These are phyloP conservation scores for Flaveria robusta DNA, from an alignment of 129 eudicot genomes.

Conservation along the genomic window DNA sequence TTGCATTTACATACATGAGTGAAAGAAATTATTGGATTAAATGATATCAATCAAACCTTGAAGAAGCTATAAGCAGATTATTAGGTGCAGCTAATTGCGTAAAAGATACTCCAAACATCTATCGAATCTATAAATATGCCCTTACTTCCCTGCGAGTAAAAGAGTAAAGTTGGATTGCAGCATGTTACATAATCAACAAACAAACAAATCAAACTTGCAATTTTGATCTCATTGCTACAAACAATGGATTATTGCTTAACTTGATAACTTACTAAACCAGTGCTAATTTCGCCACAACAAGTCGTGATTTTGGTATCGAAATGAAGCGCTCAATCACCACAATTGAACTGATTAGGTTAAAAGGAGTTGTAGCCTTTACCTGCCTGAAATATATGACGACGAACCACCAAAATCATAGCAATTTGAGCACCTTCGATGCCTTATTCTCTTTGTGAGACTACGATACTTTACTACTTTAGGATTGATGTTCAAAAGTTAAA, in stretches of 20 bases:
- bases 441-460: neutral
- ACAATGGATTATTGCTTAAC: constrained; percentile 14
- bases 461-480: no score
- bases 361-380: no score
- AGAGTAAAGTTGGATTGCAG: constrained; percentile 12
- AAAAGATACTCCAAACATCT: constrained; percentile 35
- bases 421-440: neutral
- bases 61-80: constrained; percentile 31
- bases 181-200: neutral
- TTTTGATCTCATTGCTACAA: neutral
- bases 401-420: no score
- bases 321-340: no score
- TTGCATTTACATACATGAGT: neutral
- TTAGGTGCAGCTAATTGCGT: constrained; percentile 32
- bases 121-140: neutral
- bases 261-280: constrained; percentile 3
- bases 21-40: neutral
- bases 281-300: no score
- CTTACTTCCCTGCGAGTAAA: constrained; percentile 16
- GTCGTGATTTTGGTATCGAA: neutral
- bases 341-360: no score
- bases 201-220: constrained; percentile 8
- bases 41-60: constrained; percentile 37
- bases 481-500: neutral
- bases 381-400: no score